Evolutionary conservation across 2,329 filamentous ascomycete species (phyloP), one percentile per base, ranked within the genome.

Genomic region (Hypoxylon sp.): DNA sequence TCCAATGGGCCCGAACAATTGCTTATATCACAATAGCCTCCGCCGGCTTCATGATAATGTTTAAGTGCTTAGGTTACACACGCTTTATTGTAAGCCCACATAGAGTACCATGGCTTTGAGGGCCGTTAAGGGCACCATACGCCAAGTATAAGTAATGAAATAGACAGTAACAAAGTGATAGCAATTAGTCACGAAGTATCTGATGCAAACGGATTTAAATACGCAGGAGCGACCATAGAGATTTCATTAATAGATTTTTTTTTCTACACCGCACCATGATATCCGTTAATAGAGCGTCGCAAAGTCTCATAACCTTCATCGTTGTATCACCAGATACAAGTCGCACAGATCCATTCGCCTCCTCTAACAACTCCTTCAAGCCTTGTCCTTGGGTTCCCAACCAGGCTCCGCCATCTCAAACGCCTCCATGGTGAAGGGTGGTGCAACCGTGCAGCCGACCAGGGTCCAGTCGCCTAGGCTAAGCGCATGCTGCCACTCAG

Each of bases 391-490:
- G 11, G 75, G 75, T 35, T 76, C 74, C 75, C 75, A 76, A 5
- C 74, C 75, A 3, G 61, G 61, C 62, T 57, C 37, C 5, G 75
- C 75, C 74, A 75, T 76, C 65, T 76, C 66, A 14, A 77, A 77
- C 14, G 63, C 62, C 53, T 75, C 75, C 55, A 75, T 73, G 3
- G 63, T 71, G 13, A 77, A 76, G 0, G 72, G 74, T 0, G 75
- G 73, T 5, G 74, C 67, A 1, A 77, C 74, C 0, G 72, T 54
- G 42, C 75, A 77, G 8, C 81, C 84, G 0, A 85, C 83, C 2
- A 86, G 76, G 1, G 84, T 85, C 83, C 83, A 86, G 3, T 81
- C 77, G 1, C 84, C 84, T 29, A 81, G 64, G 53, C 81, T 83
- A 64, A 73, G 75, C 1, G 83, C 83, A 37, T 81, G 77, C 78